A percentile compares a stretch with the other conserved stretches of the same genome.
Evolutionary conservation across 495 filamentous ascomycete genomes (phyloP).

Genomic region (Aspergillus avenaceus): DNA sequence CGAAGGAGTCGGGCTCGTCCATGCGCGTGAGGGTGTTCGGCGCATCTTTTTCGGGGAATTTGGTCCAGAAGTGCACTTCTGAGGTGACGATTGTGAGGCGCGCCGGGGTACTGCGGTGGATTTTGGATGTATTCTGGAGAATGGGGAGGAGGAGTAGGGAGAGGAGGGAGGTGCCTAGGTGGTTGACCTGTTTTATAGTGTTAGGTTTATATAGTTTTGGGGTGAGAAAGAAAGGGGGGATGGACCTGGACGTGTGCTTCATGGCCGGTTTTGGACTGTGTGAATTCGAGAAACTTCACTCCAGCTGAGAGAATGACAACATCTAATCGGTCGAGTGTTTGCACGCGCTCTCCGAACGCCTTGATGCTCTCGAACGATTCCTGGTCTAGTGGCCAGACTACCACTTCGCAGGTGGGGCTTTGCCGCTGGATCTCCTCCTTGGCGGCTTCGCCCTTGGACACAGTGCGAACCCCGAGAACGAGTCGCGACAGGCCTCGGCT

Average conservation of each 20-base stretch:
- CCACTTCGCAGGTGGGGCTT: background rate
- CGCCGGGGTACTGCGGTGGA: background rate
- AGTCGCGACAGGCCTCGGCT: background rate
- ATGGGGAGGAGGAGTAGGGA: background rate
- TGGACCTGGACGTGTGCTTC: constrained; percentile 8
- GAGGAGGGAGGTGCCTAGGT: too few relatives aligned
- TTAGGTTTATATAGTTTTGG: too few relatives aligned
- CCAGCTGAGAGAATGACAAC: constrained; percentile 7
- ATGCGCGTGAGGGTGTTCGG: background rate
- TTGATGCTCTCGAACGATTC: constrained; percentile 3
- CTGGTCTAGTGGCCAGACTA: constrained; percentile 4
- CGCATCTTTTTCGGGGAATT: constrained; percentile 1
- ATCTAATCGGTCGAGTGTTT: constrained; percentile 1
- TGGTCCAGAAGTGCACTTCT: constrained; percentile 5
- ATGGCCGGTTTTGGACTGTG: background rate
- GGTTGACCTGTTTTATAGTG: too few relatives aligned
- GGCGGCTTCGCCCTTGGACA: constrained; percentile 4
- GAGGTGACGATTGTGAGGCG: constrained; percentile 6
- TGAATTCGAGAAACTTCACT: constrained; percentile 4
- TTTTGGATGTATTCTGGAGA: background rate
- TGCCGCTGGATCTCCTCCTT: background rate
- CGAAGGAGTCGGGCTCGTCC: constrained; percentile 4
- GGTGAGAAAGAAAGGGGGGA: too few relatives aligned
- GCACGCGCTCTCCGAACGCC: constrained; percentile 2
- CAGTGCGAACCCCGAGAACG: constrained; percentile 1